Base-by-base conservation (phyloP, 2,329 filamentous ascomycete species). In the Diaporthe velutina region DNA sequence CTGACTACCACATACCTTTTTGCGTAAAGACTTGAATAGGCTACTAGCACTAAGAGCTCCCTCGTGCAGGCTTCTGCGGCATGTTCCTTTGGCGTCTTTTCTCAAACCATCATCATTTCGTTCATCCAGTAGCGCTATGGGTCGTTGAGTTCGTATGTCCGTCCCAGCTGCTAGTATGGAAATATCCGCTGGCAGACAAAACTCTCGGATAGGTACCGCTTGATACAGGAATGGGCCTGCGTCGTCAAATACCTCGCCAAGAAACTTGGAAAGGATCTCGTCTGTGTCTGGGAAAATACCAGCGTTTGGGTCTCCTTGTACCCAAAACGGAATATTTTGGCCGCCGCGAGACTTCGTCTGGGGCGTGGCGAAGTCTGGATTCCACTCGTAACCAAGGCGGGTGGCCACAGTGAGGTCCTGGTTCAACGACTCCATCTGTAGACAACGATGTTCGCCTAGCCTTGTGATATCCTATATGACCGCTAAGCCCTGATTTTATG, bases 81-180 rank as follows among this genome's bases (percentile, higher is more conserved):
- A 61, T 4, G 58, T 61, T 42, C 58, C 58, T 42, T 12, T 61
- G n/a, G 58, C n/a, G 15, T 61, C 38, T 30, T 45, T 17, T 25
- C 58, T 61, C n/a, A 61, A 12, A 12, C 58, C 58, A 28, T 61
- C 58, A 19, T 61, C 58, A 61, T 61, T 61, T 61, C 58, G 58
- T 28, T 61, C 58, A 15, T 61, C 58, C n/a, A 61, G 38, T 2
- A 61, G 58, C 6, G n/a, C 58, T 38, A 61, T 42, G n/a, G 25
- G n/a, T n/a, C 25, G 13, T 61, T 45, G 58, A 10, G 30, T 2
- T 4, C 38, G 15, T 6, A 12, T 42, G n/a, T 61, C 38, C 8
- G 0, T 19, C 2, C 58, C 58, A 3, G 58, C 58, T 22, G 38
- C n/a, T 45, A 61, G 19, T 28, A 17, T 38, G 15, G 58, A 61